Evolutionary conservation across 208 protist species (phyloP).

Genomic region (Leishmania braziliensis): DNA sequence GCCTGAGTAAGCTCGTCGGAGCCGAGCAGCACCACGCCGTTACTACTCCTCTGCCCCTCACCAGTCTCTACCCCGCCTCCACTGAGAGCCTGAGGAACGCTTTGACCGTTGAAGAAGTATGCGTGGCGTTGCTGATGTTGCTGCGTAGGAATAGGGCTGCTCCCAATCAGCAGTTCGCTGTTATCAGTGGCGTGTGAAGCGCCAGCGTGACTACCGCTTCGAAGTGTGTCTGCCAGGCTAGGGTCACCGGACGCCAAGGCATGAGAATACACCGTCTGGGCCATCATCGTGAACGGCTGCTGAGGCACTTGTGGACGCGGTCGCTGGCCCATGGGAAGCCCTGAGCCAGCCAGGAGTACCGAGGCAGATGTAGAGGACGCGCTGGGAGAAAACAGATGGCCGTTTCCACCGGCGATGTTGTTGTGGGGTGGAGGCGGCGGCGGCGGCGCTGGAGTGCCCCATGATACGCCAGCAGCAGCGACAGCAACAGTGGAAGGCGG

Average conservation of each 20-base stretch:
- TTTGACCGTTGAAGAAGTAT: background rate
- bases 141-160: conserved; percentile 22
- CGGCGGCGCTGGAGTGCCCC: background rate
- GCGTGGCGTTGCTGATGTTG: background rate
- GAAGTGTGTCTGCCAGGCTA: conserved; percentile 26
- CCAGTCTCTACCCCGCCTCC: background rate
- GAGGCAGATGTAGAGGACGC: conserved; percentile 5
- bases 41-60: background rate
- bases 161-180: conserved; percentile 29
- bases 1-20: conserved; percentile 21
- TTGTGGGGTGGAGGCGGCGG: background rate
- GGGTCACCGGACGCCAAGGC: background rate
- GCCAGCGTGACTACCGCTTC: background rate
- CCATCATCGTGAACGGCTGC: background rate
- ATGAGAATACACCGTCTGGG: background rate
- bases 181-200: background rate
- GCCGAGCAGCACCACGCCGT: conserved; percentile 15
- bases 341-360: background rate
- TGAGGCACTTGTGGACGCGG: background rate
- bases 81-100: background rate
- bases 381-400: background rate
- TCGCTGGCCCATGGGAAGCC: conserved; percentile 10
- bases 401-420: background rate
- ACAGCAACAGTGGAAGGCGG: background rate
- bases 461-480: background rate